Evolutionary conservation across 164 flowering plant genomes (phyloP), one percentile per base, ranked within the genome.

Genomic region (Annona cherimola): DNA sequence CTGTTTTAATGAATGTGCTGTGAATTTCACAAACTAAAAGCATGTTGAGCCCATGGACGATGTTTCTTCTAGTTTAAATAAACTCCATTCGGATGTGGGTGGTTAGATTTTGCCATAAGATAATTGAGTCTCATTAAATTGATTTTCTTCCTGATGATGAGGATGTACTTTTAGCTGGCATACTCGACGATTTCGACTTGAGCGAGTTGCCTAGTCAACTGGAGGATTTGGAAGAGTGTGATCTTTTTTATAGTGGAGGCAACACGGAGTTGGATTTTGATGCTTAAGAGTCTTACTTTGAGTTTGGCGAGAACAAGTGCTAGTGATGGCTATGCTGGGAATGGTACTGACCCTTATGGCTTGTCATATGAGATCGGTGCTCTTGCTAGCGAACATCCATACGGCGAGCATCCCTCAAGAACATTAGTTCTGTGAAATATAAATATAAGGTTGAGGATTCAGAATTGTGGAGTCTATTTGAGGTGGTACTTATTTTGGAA

Each of bases 371-470:
- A 92, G 54, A 86, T 75, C 66, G 95, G 90, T 72, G 75, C 91
- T 59, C 87, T 92, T 81, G 89, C 91, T 44, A 97, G 99, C 42
- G 99, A 96, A 68, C 99, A 96, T 78, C 99, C 98, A 35, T 93
- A 84, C 73, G 99, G 99, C 3, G 98, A 96, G 82, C 99, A 93
- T 82, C 99, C 99, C 74, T 96, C 99, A 1, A 86, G 99, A 77
- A 96, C 99, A 59, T 79, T 96, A 72, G 93, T 96, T 80, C 98
- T 96, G 69, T 86, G 99, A 35, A 96, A 96, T 71, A 96, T 96
- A 20, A 96, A 96, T 76, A 96, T 74, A 93, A 92, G 75, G 97
- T 96, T 61, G 99, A 96, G 78, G 99, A 96, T 71, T 86, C 91
- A 11, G 99, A 96, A 78, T 80, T 96, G 69, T 86, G 79, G 76